Base-by-base conservation (phyloP, 106 monocot species). In the Amphibolis antarctica region DNA sequence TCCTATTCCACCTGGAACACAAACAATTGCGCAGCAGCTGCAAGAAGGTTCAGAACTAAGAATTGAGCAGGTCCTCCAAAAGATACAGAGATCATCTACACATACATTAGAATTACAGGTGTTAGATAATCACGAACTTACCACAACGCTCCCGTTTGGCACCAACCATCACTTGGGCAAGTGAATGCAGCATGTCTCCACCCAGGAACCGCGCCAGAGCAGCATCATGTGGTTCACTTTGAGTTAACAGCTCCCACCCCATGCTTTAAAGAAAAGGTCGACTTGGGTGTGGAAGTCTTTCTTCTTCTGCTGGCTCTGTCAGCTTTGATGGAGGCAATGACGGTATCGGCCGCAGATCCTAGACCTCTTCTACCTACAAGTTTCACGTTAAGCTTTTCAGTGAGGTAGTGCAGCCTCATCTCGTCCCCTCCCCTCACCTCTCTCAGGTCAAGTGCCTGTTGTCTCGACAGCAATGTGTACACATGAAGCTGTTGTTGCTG, bases 351-450 rank as follows among this genome's bases (percentile, higher is more conserved):
- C 50, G 76, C 73, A 52, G 98, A 71, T 18, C 98, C 98, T 71
- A 98, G 55, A 0, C 98, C 98, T 83, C 74, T 82, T 68, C 98
- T 76, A 5, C 85, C 88, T 21, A 88, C 80, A 62, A 98, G 70
- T 75, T 98, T 98, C 62, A 98, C 75, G 27, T 86, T 86, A 50
- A 98, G 76, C 46, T 82, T 98, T 52, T 98, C 90, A 59, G 72
- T 81, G 31, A 98, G 65, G 48, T 83, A 77, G 66, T 91, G 51
- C 23, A 91, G 19, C 77, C 98, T 85, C 98, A 85, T 85, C 29
- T 91, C 91, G 73, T 98, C 98, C 11, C 98, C 98, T 28, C 98
- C 98, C 68, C 98, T 84, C 22, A 91, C 98, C 79, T 98, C 98
- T 65, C 98, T 80, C 70, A 98, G 51, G 12, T 91, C 87, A 57